A percentile compares a stretch with the other conserved stretches of the same genome.
Conservation (phyloP, 2,329 filamentous ascomycete genomes). For the Colletotrichum cereale region DNA sequence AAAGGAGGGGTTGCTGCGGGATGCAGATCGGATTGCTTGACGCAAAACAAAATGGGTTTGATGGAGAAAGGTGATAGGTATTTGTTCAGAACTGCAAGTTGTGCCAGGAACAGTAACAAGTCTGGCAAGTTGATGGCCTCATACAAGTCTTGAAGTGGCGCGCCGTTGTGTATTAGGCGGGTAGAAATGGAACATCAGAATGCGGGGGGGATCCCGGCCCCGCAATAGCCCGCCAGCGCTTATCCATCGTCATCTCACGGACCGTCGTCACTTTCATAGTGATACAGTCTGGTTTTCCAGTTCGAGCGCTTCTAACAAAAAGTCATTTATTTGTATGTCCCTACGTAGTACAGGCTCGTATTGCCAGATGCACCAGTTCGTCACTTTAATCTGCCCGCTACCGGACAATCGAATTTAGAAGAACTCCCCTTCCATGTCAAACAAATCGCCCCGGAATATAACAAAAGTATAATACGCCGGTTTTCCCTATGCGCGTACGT, state of each 20-base stretch:
- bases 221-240: slow-evolving; percentile 27
- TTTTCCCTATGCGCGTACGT: slow-evolving; percentile 21
- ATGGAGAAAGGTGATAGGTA: not conserved
- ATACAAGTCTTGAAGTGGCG: slow-evolving; percentile 9
- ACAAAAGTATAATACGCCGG: slow-evolving; percentile 9
- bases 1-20: not conserved
- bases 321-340: slow-evolving; percentile 3
- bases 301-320: not conserved
- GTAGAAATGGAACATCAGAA: not conserved
- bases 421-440: not conserved
- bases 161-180: slow-evolving; percentile 10
- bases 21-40: not conserved
- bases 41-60: too few relatives aligned
- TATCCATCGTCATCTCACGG: slow-evolving; percentile 13
- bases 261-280: slow-evolving; percentile 13
- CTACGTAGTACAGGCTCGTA: slow-evolving; percentile 5
- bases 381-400: slow-evolving; percentile 5
- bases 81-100: not conserved
- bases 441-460: not conserved
- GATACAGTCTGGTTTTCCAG: not conserved
- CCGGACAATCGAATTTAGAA: not conserved
- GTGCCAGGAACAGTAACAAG: not conserved
- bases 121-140: not conserved
- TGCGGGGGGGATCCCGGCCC: slow-evolving; percentile 37
- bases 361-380: slow-evolving; percentile 2